phyloP scores from a whole-genome alignment of 331 rosid species.

The Stylosanthes scabra region DNA sequence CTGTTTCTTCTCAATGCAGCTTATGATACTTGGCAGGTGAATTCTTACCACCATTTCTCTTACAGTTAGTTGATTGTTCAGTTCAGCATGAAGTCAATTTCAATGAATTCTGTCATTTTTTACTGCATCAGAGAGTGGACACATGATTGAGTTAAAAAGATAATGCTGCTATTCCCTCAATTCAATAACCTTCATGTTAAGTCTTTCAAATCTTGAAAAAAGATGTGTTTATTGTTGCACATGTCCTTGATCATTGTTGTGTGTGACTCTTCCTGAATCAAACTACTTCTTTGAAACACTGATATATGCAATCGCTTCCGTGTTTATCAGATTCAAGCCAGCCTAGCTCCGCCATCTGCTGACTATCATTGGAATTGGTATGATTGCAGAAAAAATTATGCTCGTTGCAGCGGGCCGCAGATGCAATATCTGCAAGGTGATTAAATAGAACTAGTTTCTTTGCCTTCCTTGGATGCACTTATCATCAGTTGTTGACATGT shows the following conservation, averaged over 20 bases:
- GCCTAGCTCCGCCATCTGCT: slow-evolving; percentile 61
- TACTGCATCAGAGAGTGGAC: neutral
- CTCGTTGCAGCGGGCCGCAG: slow-evolving; percentile 53
- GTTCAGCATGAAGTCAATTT: slow-evolving; percentile 18
- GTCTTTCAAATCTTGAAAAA: neutral
- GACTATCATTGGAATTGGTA: slow-evolving; percentile 57
- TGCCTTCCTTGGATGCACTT: neutral
- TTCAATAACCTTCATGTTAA: neutral
- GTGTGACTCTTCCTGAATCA: neutral
- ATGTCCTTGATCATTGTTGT: neutral
- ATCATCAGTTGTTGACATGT: slow-evolving; percentile 4
- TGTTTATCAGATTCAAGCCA: slow-evolving; percentile 53
- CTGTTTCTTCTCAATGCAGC: slow-evolving; percentile 88
- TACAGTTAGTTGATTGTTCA: neutral
- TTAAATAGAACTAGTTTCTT: slow-evolving; percentile 1
- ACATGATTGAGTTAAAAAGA: slow-evolving; percentile 12
- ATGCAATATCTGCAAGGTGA: slow-evolving; percentile 57
- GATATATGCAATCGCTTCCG: slow-evolving; percentile 1
- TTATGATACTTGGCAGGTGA: slow-evolving; percentile 95
- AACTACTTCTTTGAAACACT: slow-evolving; percentile 15
- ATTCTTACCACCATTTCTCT: slow-evolving; percentile 13
- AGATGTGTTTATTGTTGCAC: neutral
- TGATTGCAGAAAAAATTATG: slow-evolving; percentile 57
- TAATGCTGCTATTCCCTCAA: neutral
- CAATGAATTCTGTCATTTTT: neutral